Evolutionary conservation across 148 eudicot genomes (phyloP).

Genomic region (Camellia granthamiana): DNA sequence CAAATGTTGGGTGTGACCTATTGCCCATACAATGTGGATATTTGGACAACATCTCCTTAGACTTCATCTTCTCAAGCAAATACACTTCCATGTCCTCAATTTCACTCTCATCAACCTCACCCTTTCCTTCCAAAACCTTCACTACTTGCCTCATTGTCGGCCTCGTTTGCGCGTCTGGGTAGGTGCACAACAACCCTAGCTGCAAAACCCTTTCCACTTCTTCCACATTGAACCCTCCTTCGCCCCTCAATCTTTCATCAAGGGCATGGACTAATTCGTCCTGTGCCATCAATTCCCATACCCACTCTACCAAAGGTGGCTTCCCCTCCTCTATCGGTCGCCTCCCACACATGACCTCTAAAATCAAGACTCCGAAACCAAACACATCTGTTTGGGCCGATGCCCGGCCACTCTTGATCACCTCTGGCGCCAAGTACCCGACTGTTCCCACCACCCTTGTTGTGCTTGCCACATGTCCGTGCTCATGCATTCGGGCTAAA

Average conservation of each 20-base stretch:
- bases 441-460: conserved; percentile 25
- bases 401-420: conserved; percentile 20
- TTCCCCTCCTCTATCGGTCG: conserved; percentile 23
- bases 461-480: conserved; percentile 20
- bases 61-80: conserved; percentile 14
- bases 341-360: conserved; percentile 27
- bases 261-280: conserved; percentile 13
- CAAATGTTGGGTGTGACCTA: conserved; percentile 24
- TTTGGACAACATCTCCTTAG: conserved; percentile 16
- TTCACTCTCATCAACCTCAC: conserved; percentile 9
- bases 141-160: conserved; percentile 24
- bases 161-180: conserved; percentile 15
- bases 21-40: not conserved
- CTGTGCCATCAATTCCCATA: conserved; percentile 16
- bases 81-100: conserved; percentile 20
- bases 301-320: conserved; percentile 21
- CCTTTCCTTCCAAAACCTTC: conserved; percentile 25
- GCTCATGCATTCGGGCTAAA: conserved; percentile 23
- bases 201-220: conserved; percentile 23
- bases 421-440: conserved; percentile 28
- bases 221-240: conserved; percentile 9
- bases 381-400: conserved; percentile 24
- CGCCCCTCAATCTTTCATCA: conserved; percentile 13
- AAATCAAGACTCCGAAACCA: conserved; percentile 21
- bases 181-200: conserved; percentile 20